These are phyloP conservation scores for Penicillium sp. DNA, from an alignment of 2,329 filamentous ascomycete species.

Conservation along the genomic window DNA sequence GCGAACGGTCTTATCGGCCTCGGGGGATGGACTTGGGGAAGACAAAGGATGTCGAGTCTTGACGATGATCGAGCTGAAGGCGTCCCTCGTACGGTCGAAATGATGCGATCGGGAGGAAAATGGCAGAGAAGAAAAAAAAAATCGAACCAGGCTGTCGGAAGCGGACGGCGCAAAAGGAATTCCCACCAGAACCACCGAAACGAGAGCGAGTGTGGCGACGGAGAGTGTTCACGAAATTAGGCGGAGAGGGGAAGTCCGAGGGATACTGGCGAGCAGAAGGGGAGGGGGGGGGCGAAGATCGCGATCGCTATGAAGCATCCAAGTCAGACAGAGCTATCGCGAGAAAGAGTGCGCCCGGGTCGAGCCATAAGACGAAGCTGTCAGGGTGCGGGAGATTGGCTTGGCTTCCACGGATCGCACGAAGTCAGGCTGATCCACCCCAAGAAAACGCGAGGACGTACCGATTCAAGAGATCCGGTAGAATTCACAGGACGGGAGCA, in stretches of 20 bases:
- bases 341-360: slow-evolving; percentile 4
- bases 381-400: slow-evolving; percentile 36
- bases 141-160: slow-evolving; percentile 1
- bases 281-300: neutral
- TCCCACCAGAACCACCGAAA: slow-evolving; percentile 10
- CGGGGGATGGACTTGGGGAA: slow-evolving; percentile 8
- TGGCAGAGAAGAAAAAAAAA: slow-evolving; percentile 8
- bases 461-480: neutral
- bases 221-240: neutral
- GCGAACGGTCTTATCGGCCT: slow-evolving; percentile 7
- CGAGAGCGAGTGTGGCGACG: slow-evolving; percentile 10
- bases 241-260: neutral
- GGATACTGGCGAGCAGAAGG: neutral
- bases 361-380: slow-evolving; percentile 30
- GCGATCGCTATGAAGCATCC: slow-evolving; percentile 1
- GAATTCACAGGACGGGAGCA: neutral
- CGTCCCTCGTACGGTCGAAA: neutral
- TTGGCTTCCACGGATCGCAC: slow-evolving; percentile 32
- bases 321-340: neutral
- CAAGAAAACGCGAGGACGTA: neutral
- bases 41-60: neutral
- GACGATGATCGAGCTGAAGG: neutral
- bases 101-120: slow-evolving; percentile 1
- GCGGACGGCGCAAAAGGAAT: slow-evolving; percentile 2
- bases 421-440: slow-evolving; percentile 10